These are phyloP conservation scores for Petasospora rhodanensis DNA, from an alignment of 1,139 yeast species.

Conservation along the genomic window DNA sequence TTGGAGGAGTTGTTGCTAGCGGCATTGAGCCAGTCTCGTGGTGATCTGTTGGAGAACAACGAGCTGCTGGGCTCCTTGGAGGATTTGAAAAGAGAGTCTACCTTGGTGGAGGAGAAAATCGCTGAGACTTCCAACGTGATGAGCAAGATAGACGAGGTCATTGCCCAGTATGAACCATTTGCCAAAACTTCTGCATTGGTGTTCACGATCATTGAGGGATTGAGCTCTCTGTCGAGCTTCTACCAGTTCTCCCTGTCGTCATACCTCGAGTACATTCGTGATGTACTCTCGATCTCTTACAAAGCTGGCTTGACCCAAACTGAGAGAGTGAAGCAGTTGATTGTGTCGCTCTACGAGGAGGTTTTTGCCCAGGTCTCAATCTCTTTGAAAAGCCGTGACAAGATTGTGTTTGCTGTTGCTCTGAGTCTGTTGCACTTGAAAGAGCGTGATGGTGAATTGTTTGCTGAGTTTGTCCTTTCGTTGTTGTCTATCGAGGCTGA, in stretches of 20 bases:
- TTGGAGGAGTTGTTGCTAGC: conserved; percentile 62
- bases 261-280: conserved; percentile 39
- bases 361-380: conserved; percentile 43
- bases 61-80: conserved; percentile 58
- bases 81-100: conserved; percentile 58
- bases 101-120: conserved; percentile 49
- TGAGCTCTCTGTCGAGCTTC: conserved; percentile 42
- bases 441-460: conserved; percentile 17
- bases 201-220: conserved; percentile 40
- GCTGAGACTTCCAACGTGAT: conserved; percentile 51
- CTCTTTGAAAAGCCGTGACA: conserved; percentile 49
- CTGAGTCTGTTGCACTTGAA: conserved; percentile 28
- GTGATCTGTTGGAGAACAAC: conserved; percentile 67
- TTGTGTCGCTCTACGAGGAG: conserved; percentile 39
- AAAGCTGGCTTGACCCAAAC: background rate
- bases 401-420: conserved; percentile 39
- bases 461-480: conserved; percentile 8
- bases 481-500: conserved; percentile 9
- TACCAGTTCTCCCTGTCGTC: conserved; percentile 56
- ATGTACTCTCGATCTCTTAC: conserved; percentile 30
- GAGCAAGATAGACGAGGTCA: conserved; percentile 44
- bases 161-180: conserved; percentile 45
- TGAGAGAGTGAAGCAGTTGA: conserved; percentile 28
- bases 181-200: conserved; percentile 53
- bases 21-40: conserved; percentile 53